These are phyloP conservation scores for Colletotrichum zoysiae DNA, from an alignment of 2,329 filamentous ascomycete species.

Conservation along the genomic window DNA sequence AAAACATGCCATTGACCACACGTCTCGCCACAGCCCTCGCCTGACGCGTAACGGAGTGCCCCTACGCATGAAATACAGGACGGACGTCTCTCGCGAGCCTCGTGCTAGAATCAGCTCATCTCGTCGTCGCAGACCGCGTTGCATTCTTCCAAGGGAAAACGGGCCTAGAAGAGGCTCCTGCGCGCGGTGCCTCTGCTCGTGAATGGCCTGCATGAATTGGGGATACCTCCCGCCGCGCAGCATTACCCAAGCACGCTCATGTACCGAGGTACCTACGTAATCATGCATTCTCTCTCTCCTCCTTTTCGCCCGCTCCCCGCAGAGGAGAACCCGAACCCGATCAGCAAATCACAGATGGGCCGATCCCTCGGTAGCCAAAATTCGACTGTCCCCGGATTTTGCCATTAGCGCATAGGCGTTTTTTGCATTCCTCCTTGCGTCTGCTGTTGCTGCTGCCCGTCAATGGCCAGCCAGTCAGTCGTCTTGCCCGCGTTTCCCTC, in stretches of 20 bases:
- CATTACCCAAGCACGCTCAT: conserved; percentile 11
- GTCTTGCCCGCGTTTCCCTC: conserved; percentile 27
- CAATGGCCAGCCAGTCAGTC: conserved; percentile 14
- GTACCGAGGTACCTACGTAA: conserved; percentile 36
- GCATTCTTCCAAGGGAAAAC: neutral
- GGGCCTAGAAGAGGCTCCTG: conserved; percentile 29
- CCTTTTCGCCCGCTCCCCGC: conserved; percentile 18
- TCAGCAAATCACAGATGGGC: conserved; percentile 41
- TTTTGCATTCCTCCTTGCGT: conserved; percentile 21
- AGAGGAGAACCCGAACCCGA: conserved; percentile 18
- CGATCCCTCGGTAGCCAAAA: conserved; percentile 30
- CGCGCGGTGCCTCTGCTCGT: neutral
- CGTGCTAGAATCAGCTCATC: conserved; percentile 37
- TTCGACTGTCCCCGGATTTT: conserved; percentile 39
- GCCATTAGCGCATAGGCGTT: conserved; percentile 38
- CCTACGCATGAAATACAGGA: conserved; percentile 26
- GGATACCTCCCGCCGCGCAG: conserved; percentile 16
- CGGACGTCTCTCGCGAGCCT: conserved; percentile 27
- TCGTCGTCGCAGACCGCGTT: neutral
- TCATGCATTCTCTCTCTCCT: conserved; percentile 19
- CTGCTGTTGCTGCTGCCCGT: conserved; percentile 18
- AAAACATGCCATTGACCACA: conserved; percentile 9
- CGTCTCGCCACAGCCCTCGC: neutral
- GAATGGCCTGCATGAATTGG: conserved; percentile 6
- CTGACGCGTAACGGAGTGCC: conserved; percentile 13